These are phyloP conservation scores for Suillus discolor DNA, from an alignment of 768 basidiomycete species.

Conservation along the genomic window DNA sequence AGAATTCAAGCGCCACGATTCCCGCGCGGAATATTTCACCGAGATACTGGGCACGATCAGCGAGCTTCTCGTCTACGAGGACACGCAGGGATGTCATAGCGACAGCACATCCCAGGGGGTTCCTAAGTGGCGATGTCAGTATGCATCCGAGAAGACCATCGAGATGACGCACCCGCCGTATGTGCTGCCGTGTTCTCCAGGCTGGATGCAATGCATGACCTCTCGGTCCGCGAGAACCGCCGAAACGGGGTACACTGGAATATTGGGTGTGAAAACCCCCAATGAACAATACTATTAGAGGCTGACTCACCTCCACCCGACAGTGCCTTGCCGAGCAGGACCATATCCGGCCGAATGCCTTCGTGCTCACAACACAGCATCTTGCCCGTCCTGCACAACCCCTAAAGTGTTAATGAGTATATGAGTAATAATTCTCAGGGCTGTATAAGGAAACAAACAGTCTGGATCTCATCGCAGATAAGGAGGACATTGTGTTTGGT, in stretches of 20 bases:
- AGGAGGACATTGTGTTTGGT: constrained; percentile 92
- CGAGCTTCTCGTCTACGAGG: constrained; percentile 84
- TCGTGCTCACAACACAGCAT: constrained; percentile 92
- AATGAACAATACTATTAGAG: constrained; percentile 10
- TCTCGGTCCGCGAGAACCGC: constrained; percentile 89
- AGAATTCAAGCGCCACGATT: constrained; percentile 58
- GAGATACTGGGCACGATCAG: constrained; percentile 74
- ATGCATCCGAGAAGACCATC: not conserved
- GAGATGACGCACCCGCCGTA: constrained; percentile 78
- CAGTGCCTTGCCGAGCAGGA: constrained; percentile 94
- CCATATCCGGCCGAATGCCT: constrained; percentile 84
- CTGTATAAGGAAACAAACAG: constrained; percentile 43
- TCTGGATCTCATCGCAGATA: constrained; percentile 98
- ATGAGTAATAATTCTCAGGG: constrained; percentile 7
- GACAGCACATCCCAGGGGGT: constrained; percentile 95
- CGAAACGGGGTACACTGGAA: constrained; percentile 90
- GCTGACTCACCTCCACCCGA: constrained; percentile 81
- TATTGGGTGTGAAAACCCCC: constrained; percentile 12
- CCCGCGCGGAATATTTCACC: constrained; percentile 80
- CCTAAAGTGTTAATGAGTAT: constrained; percentile 43
- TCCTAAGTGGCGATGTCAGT: constrained; percentile 45
- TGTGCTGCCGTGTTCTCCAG: constrained; percentile 95
- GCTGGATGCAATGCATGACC: constrained; percentile 93
- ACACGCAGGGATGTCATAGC: constrained; percentile 91
- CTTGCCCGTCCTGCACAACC: constrained; percentile 91